Percentiles rank a stretch among this genome's conserved stretches.
Evolutionary conservation across 2,329 filamentous ascomycete species (phyloP).

Genomic region (Mollisia scopiformis): DNA sequence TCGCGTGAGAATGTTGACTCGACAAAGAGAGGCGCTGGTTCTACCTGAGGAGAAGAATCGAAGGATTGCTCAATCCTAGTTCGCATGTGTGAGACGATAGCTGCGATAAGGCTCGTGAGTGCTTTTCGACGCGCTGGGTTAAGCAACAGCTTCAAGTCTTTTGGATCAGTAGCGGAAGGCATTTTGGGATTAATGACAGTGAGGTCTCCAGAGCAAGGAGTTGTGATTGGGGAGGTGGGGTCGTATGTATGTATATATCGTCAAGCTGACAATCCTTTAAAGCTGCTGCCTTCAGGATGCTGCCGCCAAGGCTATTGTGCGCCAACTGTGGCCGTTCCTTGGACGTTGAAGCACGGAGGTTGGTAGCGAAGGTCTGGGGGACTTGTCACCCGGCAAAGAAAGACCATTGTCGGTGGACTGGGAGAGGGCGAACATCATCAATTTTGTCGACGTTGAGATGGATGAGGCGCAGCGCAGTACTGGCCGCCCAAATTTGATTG

Average conservation of each 20-base stretch:
- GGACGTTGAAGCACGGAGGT: neutral
- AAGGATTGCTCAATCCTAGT: conserved; percentile 49
- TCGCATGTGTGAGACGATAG: conserved; percentile 58
- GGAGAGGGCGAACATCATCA: neutral
- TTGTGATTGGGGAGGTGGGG: neutral
- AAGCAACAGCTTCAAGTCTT: conserved; percentile 47
- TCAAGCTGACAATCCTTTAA: neutral
- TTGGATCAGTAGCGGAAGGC: conserved; percentile 28
- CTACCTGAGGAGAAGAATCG: conserved; percentile 10
- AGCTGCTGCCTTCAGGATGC: conserved; percentile 2
- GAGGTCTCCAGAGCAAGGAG: neutral
- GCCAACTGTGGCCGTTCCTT: neutral
- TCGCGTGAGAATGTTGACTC: conserved; percentile 6
- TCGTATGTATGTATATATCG: neutral
- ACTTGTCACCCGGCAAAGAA: neutral
- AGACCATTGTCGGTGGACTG: neutral
- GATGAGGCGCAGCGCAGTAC: neutral
- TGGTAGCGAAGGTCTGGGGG: neutral
- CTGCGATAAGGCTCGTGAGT: conserved; percentile 52
- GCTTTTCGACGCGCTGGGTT: conserved; percentile 55
- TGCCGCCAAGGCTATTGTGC: neutral
- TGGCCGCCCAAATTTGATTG: neutral
- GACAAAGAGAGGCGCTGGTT: conserved; percentile 27
- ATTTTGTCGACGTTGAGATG: neutral
- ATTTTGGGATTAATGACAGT: conserved; percentile 19